Percentiles rank a stretch among this genome's conserved stretches.
phyloP scores from a whole-genome alignment of 192 early-diverging fungal genomes.

The Phycomyces nitens region DNA sequence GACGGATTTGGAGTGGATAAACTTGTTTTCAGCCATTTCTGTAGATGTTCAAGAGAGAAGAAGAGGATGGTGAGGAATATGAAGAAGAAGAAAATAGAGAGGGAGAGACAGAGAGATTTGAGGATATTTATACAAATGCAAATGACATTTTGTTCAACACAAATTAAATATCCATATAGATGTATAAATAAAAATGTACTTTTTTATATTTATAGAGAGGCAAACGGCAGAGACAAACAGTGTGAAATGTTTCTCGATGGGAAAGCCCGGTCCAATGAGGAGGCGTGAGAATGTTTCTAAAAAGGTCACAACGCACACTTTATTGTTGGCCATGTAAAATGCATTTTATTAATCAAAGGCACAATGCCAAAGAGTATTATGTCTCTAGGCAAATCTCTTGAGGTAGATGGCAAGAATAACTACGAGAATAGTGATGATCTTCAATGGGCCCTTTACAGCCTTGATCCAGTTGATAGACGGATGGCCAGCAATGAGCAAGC shows the following conservation, averaged over 20 bases:
- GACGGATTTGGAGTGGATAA: conserved; percentile 13
- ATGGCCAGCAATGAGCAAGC: conserved; percentile 16
- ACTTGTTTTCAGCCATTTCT: conserved; percentile 10
- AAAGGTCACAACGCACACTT: no score
- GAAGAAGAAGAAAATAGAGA: conserved; percentile 1
- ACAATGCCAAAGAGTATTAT: no score
- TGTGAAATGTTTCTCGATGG: background rate
- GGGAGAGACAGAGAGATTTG: no score
- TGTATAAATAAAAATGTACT: no score
- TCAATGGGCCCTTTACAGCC: background rate
- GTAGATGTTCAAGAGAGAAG: background rate
- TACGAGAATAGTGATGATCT: background rate
- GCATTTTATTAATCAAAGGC: no score
- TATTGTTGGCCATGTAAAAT: background rate
- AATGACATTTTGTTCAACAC: no score
- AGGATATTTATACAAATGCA: no score
- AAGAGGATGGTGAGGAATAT: background rate
- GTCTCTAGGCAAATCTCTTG: background rate
- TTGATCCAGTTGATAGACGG: conserved; percentile 14
- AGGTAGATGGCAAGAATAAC: conserved; percentile 2
- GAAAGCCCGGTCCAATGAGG: no score
- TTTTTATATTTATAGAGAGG: no score
- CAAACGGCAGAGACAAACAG: no score
- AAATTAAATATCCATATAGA: no score
- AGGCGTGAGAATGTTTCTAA: no score